phyloP scores from a whole-genome alignment of 192 early-diverging fungal genomes.

The Coemansia sp. region DNA sequence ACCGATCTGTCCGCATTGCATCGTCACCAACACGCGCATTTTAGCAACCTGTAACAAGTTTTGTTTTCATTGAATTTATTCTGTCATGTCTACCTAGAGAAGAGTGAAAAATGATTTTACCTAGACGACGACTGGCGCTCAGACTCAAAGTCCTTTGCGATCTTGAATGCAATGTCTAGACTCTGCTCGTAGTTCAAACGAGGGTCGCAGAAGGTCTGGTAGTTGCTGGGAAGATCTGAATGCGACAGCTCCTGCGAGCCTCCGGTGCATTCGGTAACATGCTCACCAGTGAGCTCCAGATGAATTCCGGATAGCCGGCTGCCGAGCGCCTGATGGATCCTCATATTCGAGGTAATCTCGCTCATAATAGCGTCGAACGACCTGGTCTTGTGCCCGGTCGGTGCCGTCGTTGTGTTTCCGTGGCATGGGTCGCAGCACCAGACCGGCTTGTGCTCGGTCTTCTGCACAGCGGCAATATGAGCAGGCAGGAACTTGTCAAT shows the following conservation, averaged over 20 bases:
- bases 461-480: conserved; percentile 88
- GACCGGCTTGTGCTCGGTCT: conserved; percentile 81
- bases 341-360: conserved; percentile 81
- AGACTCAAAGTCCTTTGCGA: conserved; percentile 83
- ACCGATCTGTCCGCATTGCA: conserved; percentile 12
- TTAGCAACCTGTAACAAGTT: no score
- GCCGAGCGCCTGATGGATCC: conserved; percentile 71
- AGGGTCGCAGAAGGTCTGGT: conserved; percentile 96
- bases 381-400: conserved; percentile 85
- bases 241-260: conserved; percentile 95
- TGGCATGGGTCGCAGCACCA: conserved; percentile 99
- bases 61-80: no score
- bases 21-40: conserved; percentile 1
- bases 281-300: conserved; percentile 93
- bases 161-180: conserved; percentile 93
- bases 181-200: conserved; percentile 97
- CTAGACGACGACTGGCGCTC: conserved; percentile 36
- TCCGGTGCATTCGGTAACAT: conserved; percentile 94
- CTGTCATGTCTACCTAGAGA: no score
- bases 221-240: conserved; percentile 80
- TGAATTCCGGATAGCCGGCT: conserved; percentile 91
- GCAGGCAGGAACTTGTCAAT: conserved; percentile 78
- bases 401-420: conserved; percentile 89
- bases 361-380: conserved; percentile 84
- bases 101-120: not conserved